These are phyloP conservation scores for Phoenix dactylifera DNA, from an alignment of 176 grass and related monocot genomes.

Conservation along the genomic window DNA sequence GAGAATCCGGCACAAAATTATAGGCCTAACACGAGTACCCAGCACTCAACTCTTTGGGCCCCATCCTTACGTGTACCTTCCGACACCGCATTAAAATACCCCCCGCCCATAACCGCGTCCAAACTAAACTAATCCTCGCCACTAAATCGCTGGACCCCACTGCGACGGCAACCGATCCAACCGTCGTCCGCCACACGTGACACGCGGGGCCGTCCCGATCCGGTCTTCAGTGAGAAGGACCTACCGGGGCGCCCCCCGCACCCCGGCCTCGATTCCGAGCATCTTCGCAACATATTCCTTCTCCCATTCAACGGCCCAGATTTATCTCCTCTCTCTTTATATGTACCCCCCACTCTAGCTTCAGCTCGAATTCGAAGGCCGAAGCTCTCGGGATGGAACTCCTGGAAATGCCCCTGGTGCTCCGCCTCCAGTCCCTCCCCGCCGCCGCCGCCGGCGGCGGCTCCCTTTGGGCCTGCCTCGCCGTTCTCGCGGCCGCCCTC, in stretches of 20 bases:
- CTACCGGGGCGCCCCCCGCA: slow-evolving; percentile 17
- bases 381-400: neutral
- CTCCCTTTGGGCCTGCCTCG: neutral
- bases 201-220: neutral
- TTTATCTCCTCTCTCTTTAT: neutral
- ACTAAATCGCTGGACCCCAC: too few species aligned
- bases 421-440: slow-evolving; percentile 1
- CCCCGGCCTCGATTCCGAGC: slow-evolving; percentile 20
- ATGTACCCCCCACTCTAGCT: neutral
- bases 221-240: slow-evolving; percentile 7
- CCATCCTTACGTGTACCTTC: too few species aligned
- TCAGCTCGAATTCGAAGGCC: neutral
- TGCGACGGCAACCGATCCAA: too few species aligned
- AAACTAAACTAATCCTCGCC: too few species aligned
- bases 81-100: too few species aligned
- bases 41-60: too few species aligned
- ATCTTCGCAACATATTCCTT: neutral
- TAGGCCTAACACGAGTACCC: too few species aligned
- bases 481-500: neutral
- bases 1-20: too few species aligned
- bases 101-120: too few species aligned
- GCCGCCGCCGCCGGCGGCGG: neutral
- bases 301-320: neutral
- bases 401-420: neutral
- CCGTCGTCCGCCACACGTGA: too few species aligned